Evolutionary conservation across 2,329 filamentous ascomycete genomes (phyloP).

Genomic region (Elsinoe batatas): DNA sequence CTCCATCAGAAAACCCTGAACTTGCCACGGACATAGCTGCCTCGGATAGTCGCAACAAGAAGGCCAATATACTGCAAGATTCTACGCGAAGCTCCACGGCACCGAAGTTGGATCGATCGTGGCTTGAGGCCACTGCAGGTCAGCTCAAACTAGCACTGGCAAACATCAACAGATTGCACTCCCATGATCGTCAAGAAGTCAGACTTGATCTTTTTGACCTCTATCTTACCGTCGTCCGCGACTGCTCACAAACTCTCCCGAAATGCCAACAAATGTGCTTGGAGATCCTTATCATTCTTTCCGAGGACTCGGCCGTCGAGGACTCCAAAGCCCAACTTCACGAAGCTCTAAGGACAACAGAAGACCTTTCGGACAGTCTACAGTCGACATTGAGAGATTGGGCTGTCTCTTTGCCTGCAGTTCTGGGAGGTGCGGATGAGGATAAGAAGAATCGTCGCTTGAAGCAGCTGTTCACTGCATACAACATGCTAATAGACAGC

Average conservation of each 20-base stretch:
- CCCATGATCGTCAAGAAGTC: conserved; percentile 60
- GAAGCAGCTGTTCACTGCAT: conserved; percentile 64
- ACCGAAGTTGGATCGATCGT: conserved; percentile 31
- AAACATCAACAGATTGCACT: conserved; percentile 64
- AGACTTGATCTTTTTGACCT: conserved; percentile 56
- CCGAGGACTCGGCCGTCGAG: conserved; percentile 34
- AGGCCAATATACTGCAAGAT: too few relatives aligned
- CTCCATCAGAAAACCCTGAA: not conserved
- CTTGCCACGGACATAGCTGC: not conserved
- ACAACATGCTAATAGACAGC: conserved; percentile 54
- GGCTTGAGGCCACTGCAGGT: conserved; percentile 68
- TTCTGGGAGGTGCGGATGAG: conserved; percentile 80
- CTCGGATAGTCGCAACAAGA: conserved; percentile 19
- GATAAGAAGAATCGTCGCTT: conserved; percentile 62
- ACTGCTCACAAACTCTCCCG: conserved; percentile 63
- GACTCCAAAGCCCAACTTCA: conserved; percentile 36
- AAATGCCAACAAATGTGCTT: conserved; percentile 63
- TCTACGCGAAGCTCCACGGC: not conserved
- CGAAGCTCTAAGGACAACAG: conserved; percentile 53
- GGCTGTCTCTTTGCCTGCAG: conserved; percentile 67
- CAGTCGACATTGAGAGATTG: conserved; percentile 69
- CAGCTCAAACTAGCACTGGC: conserved; percentile 78
- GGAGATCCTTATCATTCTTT: conserved; percentile 67
- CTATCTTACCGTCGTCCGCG: conserved; percentile 65
- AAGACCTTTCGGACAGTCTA: conserved; percentile 52